Base-by-base conservation (phyloP, 2,329 filamentous ascomycete genomes). In the Penicillium sp. region DNA sequence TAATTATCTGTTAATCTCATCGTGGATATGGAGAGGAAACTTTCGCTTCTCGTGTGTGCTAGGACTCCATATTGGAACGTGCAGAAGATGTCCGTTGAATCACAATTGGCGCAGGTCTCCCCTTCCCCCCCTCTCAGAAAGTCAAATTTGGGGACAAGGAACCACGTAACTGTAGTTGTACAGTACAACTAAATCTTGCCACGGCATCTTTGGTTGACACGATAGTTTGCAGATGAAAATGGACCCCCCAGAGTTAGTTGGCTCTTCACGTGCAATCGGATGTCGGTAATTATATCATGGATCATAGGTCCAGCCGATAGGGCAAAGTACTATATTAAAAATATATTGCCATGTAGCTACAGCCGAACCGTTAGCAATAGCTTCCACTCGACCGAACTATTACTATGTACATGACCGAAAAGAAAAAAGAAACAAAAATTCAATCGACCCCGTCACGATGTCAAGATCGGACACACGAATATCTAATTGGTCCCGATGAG, bases 391-490 rank as follows among this genome's bases (percentile, higher is more conserved):
- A 22, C 44, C 26, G 18, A 29, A 6, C 27, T 49, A 35, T 31
- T 18, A 15, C n/a, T 11, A 35, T 11, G 31, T 35, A 35, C 31
- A 35, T 35, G 31, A 35, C 27, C n/a, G 29, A 47, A 47, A 50
- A 42, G 18, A 42, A 20, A 49, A 29, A 48, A 48, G 18, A 41
- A 41, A 9, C 9, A 40, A 51, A 41, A 51, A 47, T 41, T 41
- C 18, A 22, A 37, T 46, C 33, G 43, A 23, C 23, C 33, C 54
- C 47, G 40, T 56, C 54, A 53, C 35, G 45, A 46, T 44, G 37
- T n/a, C 37, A 37, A 63, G 62, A 65, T 64, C 62, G 58, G 54
- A 58, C 54, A 60, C 53, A 48, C 41, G 52, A 54, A 22, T 49
- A 22, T 22, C 22, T n/a, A 4, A 40, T 40, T 35, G 55, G 48